Evolutionary conservation across 331 rosid genomes (phyloP), one percentile per base, ranked within the genome.

Genomic region (Acacia pycnantha): DNA sequence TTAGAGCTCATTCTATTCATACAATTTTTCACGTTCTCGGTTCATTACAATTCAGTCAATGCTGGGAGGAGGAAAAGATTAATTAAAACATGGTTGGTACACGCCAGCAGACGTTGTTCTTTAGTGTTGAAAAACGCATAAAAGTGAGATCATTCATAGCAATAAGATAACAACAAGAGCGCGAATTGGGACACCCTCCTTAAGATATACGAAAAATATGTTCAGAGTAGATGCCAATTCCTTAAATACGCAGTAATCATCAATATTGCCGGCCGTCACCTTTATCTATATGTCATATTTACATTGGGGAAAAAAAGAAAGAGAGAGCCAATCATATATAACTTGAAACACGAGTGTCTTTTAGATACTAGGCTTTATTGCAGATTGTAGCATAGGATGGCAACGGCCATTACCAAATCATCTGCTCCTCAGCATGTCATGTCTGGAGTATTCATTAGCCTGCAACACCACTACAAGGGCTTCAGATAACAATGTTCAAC

Each of bases 391-490:
- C 77, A 73, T 78, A 83, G 68, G 84, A 74, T 70, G 74, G 54
- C 77, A 79, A 82, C 58, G 76, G 70, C 65, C 67, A 62, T 84
- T 81, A 47, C 82, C 80, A n/a, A 71, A 81, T 88, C 92, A 83
- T 90, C 93, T 85, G 77, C 83, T 79, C 90, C 94, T 91, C 93
- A 84, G 89, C 90, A 85, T 80, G 53, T 89, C 96, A 88, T 83
- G 51, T 90, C 87, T 78, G 82, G 77, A 85, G 83, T 73, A 80
- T 66, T 14, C 41, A 47, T 65, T 81, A 62, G 78, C 91, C 92
- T 86, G 87, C 68, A 69, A 76, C 50, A 50, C 29, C 61, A 33
- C 16, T 67, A 44, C 22, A 59, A 12, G 48, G 12, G 47, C 41
- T 65, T 31, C 70, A 65, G 44, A 6, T 33, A 15, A 33, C 24